Percentiles rank a stretch among this genome's conserved stretches.
These are phyloP conservation scores for Penicillium thymicola DNA, from an alignment of 2,329 filamentous ascomycete genomes.

Conservation along the genomic window DNA sequence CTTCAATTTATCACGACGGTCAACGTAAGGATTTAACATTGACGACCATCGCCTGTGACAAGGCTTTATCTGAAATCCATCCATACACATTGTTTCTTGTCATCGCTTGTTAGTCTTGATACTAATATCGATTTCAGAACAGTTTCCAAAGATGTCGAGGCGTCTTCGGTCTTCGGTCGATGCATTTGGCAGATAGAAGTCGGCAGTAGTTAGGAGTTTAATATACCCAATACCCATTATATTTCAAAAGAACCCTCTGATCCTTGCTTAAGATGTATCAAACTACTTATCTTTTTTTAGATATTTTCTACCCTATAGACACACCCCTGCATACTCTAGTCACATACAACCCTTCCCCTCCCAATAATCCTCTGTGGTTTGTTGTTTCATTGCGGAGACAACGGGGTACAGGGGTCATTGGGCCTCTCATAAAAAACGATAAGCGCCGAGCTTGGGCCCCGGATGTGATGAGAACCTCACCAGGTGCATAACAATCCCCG, in stretches of 20 bases:
- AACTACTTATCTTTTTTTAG: not conserved
- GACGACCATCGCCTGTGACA: constrained; percentile 78
- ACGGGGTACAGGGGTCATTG: not conserved
- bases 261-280: not conserved
- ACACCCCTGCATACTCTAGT: constrained; percentile 5
- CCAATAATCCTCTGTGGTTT: constrained; percentile 9
- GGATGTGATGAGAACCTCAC: constrained; percentile 31
- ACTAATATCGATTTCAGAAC: constrained; percentile 19
- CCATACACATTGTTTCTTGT: constrained; percentile 6
- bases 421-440: constrained; percentile 23
- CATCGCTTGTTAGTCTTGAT: constrained; percentile 13
- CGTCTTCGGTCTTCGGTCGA: constrained; percentile 1
- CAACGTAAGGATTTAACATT: constrained; percentile 73
- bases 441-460: constrained; percentile 31
- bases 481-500: constrained; percentile 27
- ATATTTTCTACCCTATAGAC: not conserved
- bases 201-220: constrained; percentile 19
- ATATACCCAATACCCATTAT: not conserved
- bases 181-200: constrained; percentile 2
- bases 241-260: not conserved
- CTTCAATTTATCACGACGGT: constrained; percentile 75
- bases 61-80: constrained; percentile 49
- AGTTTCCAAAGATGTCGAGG: not conserved
- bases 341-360: not conserved
- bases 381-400: constrained; percentile 16